Evolutionary conservation across 345 rosid species (phyloP).

Genomic region (Populus deltoides): DNA sequence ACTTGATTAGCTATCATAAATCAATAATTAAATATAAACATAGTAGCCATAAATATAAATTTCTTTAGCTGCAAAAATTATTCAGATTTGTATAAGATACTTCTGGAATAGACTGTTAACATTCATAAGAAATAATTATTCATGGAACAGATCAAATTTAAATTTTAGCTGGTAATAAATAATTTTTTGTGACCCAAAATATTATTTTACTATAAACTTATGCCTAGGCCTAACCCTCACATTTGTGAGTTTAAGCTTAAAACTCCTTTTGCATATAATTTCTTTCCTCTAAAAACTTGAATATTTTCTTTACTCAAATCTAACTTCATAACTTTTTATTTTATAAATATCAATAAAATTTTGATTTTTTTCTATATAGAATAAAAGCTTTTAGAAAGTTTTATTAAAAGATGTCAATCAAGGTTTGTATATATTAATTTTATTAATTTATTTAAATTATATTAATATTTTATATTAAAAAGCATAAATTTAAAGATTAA

Average conservation of each 20-base stretch:
- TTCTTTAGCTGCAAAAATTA: too few relatives aligned
- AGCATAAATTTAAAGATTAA: not conserved
- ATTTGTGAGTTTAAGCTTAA: not conserved
- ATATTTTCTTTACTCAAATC: rapidly evolving
- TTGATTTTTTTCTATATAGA: too few relatives aligned
- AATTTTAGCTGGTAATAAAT: too few relatives aligned
- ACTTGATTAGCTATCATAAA: not conserved
- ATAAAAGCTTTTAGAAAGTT: too few relatives aligned
- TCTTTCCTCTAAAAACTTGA: not conserved
- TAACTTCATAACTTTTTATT: too few relatives aligned
- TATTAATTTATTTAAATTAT: too few relatives aligned
- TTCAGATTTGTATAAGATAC: not conserved
- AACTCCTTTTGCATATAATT: not conserved
- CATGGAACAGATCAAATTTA: too few relatives aligned
- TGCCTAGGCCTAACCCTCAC: rapidly evolving
- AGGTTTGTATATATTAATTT: not conserved
- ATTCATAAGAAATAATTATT: too few relatives aligned
- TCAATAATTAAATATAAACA: not conserved
- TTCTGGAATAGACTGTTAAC: not conserved
- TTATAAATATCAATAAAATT: too few relatives aligned
- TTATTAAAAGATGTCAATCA: too few relatives aligned
- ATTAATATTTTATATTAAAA: not conserved
- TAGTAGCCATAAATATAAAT: rapidly evolving
- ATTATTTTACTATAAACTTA: not conserved
- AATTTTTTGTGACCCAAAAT: not conserved